Evolutionary conservation across 768 basidiomycete genomes (phyloP), one percentile per base, ranked within the genome.

Genomic region (Mrakia frigida): DNA sequence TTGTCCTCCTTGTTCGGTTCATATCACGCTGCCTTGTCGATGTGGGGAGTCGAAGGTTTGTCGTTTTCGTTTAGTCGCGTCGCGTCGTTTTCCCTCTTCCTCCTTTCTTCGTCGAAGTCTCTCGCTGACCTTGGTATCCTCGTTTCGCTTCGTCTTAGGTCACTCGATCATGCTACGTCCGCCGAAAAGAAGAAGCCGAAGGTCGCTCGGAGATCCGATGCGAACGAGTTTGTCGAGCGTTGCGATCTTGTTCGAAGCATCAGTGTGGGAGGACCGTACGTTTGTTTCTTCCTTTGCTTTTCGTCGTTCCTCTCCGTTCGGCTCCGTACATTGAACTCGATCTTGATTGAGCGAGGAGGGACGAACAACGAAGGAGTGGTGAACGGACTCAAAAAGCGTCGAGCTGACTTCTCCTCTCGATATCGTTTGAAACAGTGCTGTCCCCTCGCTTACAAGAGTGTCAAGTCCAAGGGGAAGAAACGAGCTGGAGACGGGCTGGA

Each of bases 221-320:
- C 83, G 90, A 93, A 74, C 87, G 88, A 43, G 88, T 89, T 1
- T 99, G 97, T 81, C 84, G 85, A 28, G 91, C 90, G 0, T 84
- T 93, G 14, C 88, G 94, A 23, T 87, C 88, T 11, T 98, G 97
- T 81, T 93, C 95, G 0, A 86, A 89, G 31, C 97, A 99, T 80
- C 89, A 91, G 78, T 98, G 97, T 81, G 86, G 86, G 25, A 87
- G 94, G 5, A 77, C 90, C 39, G 78, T 78, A 31, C 68, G 78
- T 72, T 18, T 39, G n/a, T 31, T 5, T 23, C 25, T n/a, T n/a
- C 11, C 14, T 50, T 31, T 35, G 31, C 18, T 50, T 39, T 23
- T 53, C n/a, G 14, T 23, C 39, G 1, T 33, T 46, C 39, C 7
- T 41, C 43, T 46, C 43, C 43, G 14, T 46, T 46, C 16, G 2